These are phyloP conservation scores for Podaxis sp. DNA, from an alignment of 768 basidiomycete species.

Conservation along the genomic window DNA sequence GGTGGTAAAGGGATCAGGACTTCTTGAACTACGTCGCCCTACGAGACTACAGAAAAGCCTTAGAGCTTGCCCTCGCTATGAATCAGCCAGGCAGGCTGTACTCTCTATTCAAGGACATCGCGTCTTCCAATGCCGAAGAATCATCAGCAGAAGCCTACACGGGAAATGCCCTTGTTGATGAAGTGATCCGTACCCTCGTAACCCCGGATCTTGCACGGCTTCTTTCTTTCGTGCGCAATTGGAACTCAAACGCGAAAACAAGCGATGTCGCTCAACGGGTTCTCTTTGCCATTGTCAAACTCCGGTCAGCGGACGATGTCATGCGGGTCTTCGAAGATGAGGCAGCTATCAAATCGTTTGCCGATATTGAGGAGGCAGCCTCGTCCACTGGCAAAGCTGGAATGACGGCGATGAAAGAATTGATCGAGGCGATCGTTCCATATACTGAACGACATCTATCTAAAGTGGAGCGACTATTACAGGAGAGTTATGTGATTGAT, in stretches of 20 bases:
- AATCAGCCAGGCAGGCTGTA: slow-evolving; percentile 89
- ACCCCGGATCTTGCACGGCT: slow-evolving; percentile 78
- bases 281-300: slow-evolving; percentile 77
- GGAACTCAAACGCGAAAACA: slow-evolving; percentile 95
- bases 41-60: slow-evolving; percentile 88
- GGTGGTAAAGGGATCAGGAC: slow-evolving; percentile 85
- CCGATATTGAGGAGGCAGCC: slow-evolving; percentile 20
- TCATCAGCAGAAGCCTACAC: slow-evolving; percentile 45
- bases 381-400: slow-evolving; percentile 23
- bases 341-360: slow-evolving; percentile 31
- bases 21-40: slow-evolving; percentile 87
- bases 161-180: slow-evolving; percentile 74
- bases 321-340: slow-evolving; percentile 60
- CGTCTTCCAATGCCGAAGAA: slow-evolving; percentile 24
- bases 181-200: slow-evolving; percentile 72
- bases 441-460: slow-evolving; percentile 93
- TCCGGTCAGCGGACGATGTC: slow-evolving; percentile 74
- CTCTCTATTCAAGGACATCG: slow-evolving; percentile 72
- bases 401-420: slow-evolving; percentile 57
- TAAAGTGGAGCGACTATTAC: slow-evolving; percentile 81
- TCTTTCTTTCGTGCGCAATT: slow-evolving; percentile 79
- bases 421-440: slow-evolving; percentile 85
- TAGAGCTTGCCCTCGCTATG: slow-evolving; percentile 90
- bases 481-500: slow-evolving; percentile 96
- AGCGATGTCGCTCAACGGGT: slow-evolving; percentile 83